Evolutionary conservation across 306 rosid species (phyloP).

Genomic region (Fagus crenata): DNA sequence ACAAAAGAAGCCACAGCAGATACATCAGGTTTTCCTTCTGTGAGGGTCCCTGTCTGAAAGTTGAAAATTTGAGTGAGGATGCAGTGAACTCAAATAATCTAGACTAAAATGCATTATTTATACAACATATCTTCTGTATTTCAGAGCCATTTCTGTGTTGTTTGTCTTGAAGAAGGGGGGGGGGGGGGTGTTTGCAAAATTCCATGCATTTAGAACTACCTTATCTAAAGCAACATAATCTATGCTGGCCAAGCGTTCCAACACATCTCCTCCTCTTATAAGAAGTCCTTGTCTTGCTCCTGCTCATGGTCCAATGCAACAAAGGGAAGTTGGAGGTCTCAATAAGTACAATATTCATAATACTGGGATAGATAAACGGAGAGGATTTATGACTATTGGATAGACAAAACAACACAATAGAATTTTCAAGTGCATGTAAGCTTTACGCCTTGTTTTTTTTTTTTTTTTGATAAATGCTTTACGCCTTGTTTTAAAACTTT

Average conservation of each 20-base stretch:
- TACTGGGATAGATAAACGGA: constrained; percentile 3
- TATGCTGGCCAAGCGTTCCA: constrained; percentile 78
- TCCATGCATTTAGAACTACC: constrained; percentile 40
- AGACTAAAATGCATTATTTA: constrained; percentile 1
- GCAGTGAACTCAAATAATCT: background rate
- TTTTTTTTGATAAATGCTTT: too few relatives aligned
- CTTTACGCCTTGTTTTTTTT: background rate
- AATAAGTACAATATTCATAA: background rate
- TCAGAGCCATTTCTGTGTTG: background rate
- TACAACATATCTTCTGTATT: background rate
- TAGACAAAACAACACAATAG: background rate
- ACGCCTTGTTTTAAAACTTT: background rate
- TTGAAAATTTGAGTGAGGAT: constrained; percentile 34
- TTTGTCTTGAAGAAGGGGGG: background rate
- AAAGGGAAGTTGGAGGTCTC: constrained; percentile 4
- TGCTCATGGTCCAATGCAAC: constrained; percentile 38
- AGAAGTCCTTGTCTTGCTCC: constrained; percentile 98
- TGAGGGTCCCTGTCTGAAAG: constrained; percentile 95
- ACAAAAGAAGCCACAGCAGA: constrained; percentile 59
- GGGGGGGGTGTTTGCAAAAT: constrained; percentile 2
- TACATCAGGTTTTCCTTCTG: constrained; percentile 91
- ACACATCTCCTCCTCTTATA: constrained; percentile 92
- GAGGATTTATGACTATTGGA: background rate
- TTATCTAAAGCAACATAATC: constrained; percentile 85
- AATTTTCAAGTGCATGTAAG: background rate